Evolutionary conservation across 768 basidiomycete species (phyloP).

Genomic region (Pisolithus albus): DNA sequence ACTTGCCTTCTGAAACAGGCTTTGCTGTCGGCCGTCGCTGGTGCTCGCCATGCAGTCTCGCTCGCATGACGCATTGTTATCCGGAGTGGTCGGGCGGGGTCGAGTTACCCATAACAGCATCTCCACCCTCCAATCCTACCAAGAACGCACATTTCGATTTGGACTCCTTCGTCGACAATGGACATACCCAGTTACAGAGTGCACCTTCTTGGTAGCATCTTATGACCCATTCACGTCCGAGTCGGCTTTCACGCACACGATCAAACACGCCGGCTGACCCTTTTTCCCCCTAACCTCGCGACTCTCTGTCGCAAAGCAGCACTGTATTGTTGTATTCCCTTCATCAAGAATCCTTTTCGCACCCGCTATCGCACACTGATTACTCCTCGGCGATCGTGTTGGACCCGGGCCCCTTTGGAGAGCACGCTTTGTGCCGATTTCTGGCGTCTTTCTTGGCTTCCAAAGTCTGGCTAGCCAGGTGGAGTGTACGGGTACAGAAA

Average conservation of each 20-base stretch:
- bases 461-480: constrained; percentile 70
- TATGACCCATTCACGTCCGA: constrained; percentile 78
- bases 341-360: too few species aligned
- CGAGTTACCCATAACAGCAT: neutral
- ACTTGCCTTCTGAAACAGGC: constrained; percentile 35
- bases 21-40: constrained; percentile 17
- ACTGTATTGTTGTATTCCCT: too few species aligned
- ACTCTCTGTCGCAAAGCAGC: too few species aligned
- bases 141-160: neutral
- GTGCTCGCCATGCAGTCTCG: constrained; percentile 5
- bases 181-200: too few species aligned
- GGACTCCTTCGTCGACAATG: too few species aligned
- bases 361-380: too few species aligned
- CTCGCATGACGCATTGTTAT: neutral
- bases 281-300: too few species aligned
- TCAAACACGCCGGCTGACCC: too few species aligned
- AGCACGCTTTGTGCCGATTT: constrained; percentile 28
- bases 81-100: neutral
- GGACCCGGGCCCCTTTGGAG: too few species aligned
- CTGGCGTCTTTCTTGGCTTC: constrained; percentile 74
- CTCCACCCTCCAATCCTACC: neutral
- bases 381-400: too few species aligned
- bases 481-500: constrained; percentile 43
- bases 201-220: constrained; percentile 70
- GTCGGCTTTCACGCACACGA: too few species aligned